phyloP scores from a whole-genome alignment of 2,329 filamentous ascomycete species.

The Mycosphaerella arachidis region DNA sequence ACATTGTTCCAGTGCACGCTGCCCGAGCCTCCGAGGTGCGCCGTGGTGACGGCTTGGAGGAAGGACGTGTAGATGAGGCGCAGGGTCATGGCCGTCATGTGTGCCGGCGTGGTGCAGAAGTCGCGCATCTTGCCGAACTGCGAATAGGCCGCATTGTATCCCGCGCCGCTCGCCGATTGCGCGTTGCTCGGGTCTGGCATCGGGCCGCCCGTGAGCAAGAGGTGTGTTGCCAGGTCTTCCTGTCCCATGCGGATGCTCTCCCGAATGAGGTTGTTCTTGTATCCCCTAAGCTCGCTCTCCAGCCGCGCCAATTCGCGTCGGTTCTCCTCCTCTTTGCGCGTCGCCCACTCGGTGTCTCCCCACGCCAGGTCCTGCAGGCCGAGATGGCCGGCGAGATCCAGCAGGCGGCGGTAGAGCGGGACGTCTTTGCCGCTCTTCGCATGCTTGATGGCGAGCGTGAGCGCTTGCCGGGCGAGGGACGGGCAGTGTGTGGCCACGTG shows the following conservation, averaged over 20 bases:
- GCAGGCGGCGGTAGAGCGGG: constrained; percentile 63
- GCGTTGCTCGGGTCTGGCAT: constrained; percentile 23
- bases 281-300: constrained; percentile 79
- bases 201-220: constrained; percentile 65
- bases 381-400: constrained; percentile 63
- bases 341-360: constrained; percentile 71
- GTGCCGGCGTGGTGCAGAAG: constrained; percentile 76
- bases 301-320: constrained; percentile 68
- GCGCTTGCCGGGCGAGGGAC: constrained; percentile 70
- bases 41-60: constrained; percentile 64
- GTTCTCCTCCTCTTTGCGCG: constrained; percentile 61
- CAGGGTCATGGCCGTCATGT: constrained; percentile 76
- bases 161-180: constrained; percentile 30
- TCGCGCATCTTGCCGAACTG: constrained; percentile 84
- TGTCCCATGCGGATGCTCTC: constrained; percentile 93
- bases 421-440: constrained; percentile 74
- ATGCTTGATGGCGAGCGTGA: constrained; percentile 71
- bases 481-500: constrained; percentile 77
- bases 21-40: constrained; percentile 33
- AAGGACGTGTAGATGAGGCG: constrained; percentile 72
- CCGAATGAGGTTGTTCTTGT: constrained; percentile 96
- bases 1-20: constrained; percentile 51
- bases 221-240: constrained; percentile 83
- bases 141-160: constrained; percentile 67
- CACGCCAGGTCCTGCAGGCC: constrained; percentile 61